Evolutionary conservation across 345 rosid species (phyloP), one percentile per base, ranked within the genome.

Genomic region (Garcia nutans): DNA sequence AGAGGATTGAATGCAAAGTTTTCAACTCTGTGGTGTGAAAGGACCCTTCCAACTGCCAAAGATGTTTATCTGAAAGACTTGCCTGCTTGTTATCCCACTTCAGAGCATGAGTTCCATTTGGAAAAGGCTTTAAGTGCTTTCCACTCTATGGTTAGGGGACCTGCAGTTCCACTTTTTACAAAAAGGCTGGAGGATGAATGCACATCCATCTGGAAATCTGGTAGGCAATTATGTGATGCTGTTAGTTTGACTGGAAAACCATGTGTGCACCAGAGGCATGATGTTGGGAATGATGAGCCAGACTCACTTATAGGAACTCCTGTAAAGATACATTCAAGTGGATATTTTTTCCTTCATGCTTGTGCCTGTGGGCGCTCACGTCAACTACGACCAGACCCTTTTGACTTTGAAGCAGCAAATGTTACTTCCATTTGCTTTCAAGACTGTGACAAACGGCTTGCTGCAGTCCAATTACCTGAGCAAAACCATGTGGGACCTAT

Each of bases 301-400:
- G 84, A 80, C 77, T 66, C 74, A n/a, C 71, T 65, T 62, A 41
- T 61, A 23, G 87, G 79, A 71, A 74, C 72, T 66, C 78, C 72
- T 57, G 63, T 65, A 33, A 86, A 82, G 82, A 68, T 86, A 64
- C 97, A 93, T 87, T 88, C 91, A 65, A 93, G 96, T 76, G 94
- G 93, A 61, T 89, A 84, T 78, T 87, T 85, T 78, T 91, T 91
- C 80, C 93, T 91, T 77, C 97, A 93, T 74, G 94, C 97, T 28
- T 93, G 97, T 80, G 89, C 94, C 62, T 93, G 96, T 86, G 97
- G 96, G 60, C 94, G 93, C 59, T 84, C 93, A 74, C 87, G 96
- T 74, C 77, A 22, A 61, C 79, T 89, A 68, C 86, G 83, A 61
- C 77, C 85, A 55, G 97, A 93, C 73, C 94, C 91, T 74, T 93